Evolutionary conservation across 2,329 filamentous ascomycete genomes (phyloP), one percentile per base, ranked within the genome.

Genomic region (Colletotrichum sp.): DNA sequence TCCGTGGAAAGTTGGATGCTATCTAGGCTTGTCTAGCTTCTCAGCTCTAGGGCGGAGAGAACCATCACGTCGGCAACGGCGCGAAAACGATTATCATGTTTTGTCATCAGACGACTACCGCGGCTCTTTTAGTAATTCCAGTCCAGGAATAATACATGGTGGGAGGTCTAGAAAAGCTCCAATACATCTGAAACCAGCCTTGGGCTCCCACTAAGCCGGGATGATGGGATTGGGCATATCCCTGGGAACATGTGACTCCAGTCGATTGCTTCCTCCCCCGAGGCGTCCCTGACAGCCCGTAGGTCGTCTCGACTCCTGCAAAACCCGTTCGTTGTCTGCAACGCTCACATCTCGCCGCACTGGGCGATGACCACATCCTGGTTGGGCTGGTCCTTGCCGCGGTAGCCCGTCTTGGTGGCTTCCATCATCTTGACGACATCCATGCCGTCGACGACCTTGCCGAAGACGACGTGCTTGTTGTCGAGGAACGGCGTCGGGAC

Each of bases 391-490:
- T 98, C 96, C 83, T 94, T 92, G 67, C 91, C 92, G 39, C 89
- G 87, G 78, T 92, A 91, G 5, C 93, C 95, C 12, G 95, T 97
- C 84, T 96, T 94, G 36, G 95, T 97, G 77, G 94, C 93, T 88
- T 99, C 96, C 86, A 99, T 94, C 92, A 98, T 99, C 79, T 89
- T 91, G 59, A 99, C 95, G 8, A 98, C 92, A 75, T 98, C 95
- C 91, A 98, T 94, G 48, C 96, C 96, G 55, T 96, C 95, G 60
- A 95, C 89, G 3, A 99, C 96, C 83, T 95, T 93, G 67, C 97
- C 97, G 81, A 99, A 99, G 22, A 99, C 96, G 72, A 98, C 96
- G 84, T 99, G 97, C 86, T 99, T 99, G 82, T 91, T 92, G 85
- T 99, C 94, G 30, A 99, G 88, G 83, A 98, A 98, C 3, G 95